Evolutionary conservation across 108 stramenopile species (phyloP).

Genomic region (Poteriospumella lacustris): DNA sequence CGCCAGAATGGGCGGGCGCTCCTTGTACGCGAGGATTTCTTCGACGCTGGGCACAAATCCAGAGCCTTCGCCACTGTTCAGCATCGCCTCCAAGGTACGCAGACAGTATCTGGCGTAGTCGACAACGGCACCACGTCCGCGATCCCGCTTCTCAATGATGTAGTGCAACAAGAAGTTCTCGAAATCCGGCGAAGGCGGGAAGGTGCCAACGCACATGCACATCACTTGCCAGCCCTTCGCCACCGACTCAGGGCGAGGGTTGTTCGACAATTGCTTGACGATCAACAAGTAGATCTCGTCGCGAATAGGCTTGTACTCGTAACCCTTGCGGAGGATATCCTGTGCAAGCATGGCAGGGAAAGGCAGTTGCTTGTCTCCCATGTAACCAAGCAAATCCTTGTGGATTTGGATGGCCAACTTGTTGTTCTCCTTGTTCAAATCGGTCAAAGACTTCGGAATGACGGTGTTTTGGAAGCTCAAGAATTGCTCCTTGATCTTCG

Average conservation of each 20-base stretch:
- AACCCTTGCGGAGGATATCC: slow-evolving; percentile 59
- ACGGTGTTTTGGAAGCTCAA: slow-evolving; percentile 53
- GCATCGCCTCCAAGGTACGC: slow-evolving; percentile 61
- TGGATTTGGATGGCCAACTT: slow-evolving; percentile 55
- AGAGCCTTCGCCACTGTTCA: slow-evolving; percentile 45
- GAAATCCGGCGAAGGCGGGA: slow-evolving; percentile 57
- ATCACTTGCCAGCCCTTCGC: slow-evolving; percentile 63
- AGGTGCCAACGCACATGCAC: slow-evolving; percentile 65
- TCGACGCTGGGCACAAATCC: slow-evolving; percentile 62
- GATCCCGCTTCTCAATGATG: slow-evolving; percentile 51
- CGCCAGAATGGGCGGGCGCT: slow-evolving; percentile 61
- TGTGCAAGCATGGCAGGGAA: slow-evolving; percentile 65
- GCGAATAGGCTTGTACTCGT: slow-evolving; percentile 51
- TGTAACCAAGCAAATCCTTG: slow-evolving; percentile 63
- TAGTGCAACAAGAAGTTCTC: slow-evolving; percentile 63
- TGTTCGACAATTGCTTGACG: slow-evolving; percentile 59
- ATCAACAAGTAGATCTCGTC: slow-evolving; percentile 63
- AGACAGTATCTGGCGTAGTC: slow-evolving; percentile 60
- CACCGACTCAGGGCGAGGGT: slow-evolving; percentile 54
- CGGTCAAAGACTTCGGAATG: slow-evolving; percentile 54
- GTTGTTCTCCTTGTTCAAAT: slow-evolving; percentile 48
- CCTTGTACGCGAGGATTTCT: slow-evolving; percentile 65
- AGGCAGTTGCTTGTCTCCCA: slow-evolving; percentile 62
- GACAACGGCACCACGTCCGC: slow-evolving; percentile 41
- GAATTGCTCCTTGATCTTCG: slow-evolving; percentile 52